These are phyloP conservation scores for Entomophthora muscae DNA, from an alignment of 371 early-diverging fungal genomes.

Conservation along the genomic window DNA sequence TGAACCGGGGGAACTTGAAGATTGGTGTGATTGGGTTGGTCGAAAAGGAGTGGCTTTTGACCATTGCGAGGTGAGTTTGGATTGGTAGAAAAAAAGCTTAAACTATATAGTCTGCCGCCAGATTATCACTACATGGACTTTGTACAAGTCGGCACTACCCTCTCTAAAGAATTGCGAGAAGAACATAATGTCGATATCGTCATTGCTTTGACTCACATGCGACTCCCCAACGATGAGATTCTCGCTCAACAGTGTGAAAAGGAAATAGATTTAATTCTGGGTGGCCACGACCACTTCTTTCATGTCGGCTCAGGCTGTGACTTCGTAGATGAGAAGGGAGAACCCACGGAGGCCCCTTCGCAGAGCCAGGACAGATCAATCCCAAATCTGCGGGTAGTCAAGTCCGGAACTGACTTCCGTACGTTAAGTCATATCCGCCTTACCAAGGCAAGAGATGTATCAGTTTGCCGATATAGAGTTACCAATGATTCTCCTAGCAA, in stretches of 20 bases:
- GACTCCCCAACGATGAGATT: slow-evolving; percentile 34
- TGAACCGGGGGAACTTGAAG: slow-evolving; percentile 20
- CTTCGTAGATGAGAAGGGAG: slow-evolving; percentile 16
- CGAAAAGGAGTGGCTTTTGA: slow-evolving; percentile 19
- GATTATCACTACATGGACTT: slow-evolving; percentile 29
- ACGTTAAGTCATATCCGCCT: slow-evolving; percentile 24
- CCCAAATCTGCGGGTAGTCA: slow-evolving; percentile 24
- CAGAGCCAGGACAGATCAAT: background rate
- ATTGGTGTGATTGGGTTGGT: slow-evolving; percentile 39
- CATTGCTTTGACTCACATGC: slow-evolving; percentile 43
- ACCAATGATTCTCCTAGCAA: background rate
- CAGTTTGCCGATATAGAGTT: slow-evolving; percentile 9
- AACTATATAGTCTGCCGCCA: slow-evolving; percentile 23
- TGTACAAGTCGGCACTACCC: slow-evolving; percentile 20
- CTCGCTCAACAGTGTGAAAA: slow-evolving; percentile 22
- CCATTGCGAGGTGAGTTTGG: slow-evolving; percentile 1
- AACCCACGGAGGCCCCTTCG: slow-evolving; percentile 12
- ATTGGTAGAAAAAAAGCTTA: background rate
- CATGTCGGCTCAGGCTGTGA: slow-evolving; percentile 20
- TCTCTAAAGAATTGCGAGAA: slow-evolving; percentile 18
- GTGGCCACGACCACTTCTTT: slow-evolving; percentile 46
- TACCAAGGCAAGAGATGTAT: background rate
- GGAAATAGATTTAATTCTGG: slow-evolving; percentile 35
- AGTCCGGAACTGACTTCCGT: slow-evolving; percentile 44
- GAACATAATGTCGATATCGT: slow-evolving; percentile 26